phyloP scores from a whole-genome alignment of 257 asterid genomes.

The Solanum chmielewskii region DNA sequence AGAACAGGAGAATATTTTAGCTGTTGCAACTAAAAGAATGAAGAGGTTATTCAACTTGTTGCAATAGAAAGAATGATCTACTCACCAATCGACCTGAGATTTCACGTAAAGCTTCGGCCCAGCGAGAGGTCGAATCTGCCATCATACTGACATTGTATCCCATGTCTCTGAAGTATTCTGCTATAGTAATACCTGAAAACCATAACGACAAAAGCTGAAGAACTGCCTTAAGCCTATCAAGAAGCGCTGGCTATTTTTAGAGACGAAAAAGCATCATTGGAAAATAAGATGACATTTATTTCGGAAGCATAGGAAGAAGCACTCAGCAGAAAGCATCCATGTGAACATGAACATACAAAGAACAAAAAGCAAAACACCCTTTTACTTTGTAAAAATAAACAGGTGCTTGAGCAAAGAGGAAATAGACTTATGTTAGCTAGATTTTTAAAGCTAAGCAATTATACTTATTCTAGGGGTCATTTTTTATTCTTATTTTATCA shows the following conservation, averaged over 20 bases:
- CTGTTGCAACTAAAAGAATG: background rate
- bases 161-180: conserved; percentile 99
- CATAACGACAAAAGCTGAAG: background rate
- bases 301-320: background rate
- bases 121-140: conserved; percentile 99
- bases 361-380: background rate
- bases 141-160: conserved; percentile 99
- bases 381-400: background rate
- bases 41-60: background rate
- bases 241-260: background rate
- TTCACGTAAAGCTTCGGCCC: conserved; percentile 99
- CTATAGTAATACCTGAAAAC: conserved; percentile 86
- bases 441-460: background rate
- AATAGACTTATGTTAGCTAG: background rate
- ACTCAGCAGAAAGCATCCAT: background rate
- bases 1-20: background rate
- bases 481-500: background rate
- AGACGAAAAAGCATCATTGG: background rate
- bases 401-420: background rate
- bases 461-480: background rate
- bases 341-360: background rate
- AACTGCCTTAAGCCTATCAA: background rate
- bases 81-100: conserved; percentile 98
- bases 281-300: background rate
- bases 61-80: conserved; percentile 1